These are phyloP conservation scores for Amphibolis antarctica DNA, from an alignment of 106 monocot species.

Conservation along the genomic window DNA sequence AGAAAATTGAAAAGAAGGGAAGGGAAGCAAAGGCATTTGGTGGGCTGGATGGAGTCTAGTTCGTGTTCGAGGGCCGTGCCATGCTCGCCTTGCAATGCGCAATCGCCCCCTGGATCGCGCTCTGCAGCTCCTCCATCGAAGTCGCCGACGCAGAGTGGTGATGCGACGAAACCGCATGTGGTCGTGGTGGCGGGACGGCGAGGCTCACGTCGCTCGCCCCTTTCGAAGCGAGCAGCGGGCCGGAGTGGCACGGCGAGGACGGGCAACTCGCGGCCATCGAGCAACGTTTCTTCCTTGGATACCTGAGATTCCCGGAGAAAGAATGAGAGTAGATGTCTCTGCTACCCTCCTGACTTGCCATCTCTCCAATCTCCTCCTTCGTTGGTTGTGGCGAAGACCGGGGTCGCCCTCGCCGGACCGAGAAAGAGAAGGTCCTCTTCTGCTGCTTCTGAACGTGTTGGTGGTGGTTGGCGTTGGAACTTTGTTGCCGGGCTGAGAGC, in stretches of 20 bases:
- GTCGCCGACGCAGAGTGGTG: background rate
- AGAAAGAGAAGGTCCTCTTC: conserved; percentile 71
- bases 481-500: conserved; percentile 21
- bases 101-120: conserved; percentile 80
- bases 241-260: conserved; percentile 77
- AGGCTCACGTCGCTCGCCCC: background rate
- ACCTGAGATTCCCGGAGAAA: conserved; percentile 63
- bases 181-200: background rate
- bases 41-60: too few species aligned
- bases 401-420: conserved; percentile 24
- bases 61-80: conserved; percentile 3
- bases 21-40: too few species aligned
- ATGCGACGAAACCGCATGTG: background rate
- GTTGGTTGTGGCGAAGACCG: background rate
- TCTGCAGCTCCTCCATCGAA: conserved; percentile 91
- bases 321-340: conserved; percentile 24
- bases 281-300: conserved; percentile 31
- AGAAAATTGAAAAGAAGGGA: too few species aligned
- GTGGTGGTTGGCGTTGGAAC: conserved; percentile 17
- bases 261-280: conserved; percentile 55
- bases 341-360: background rate
- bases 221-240: conserved; percentile 31
- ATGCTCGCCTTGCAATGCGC: conserved; percentile 82
- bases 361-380: conserved; percentile 1
- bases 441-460: background rate